Base-by-base conservation (phyloP, 768 basidiomycete species). In the Boletus huronensis region DNA sequence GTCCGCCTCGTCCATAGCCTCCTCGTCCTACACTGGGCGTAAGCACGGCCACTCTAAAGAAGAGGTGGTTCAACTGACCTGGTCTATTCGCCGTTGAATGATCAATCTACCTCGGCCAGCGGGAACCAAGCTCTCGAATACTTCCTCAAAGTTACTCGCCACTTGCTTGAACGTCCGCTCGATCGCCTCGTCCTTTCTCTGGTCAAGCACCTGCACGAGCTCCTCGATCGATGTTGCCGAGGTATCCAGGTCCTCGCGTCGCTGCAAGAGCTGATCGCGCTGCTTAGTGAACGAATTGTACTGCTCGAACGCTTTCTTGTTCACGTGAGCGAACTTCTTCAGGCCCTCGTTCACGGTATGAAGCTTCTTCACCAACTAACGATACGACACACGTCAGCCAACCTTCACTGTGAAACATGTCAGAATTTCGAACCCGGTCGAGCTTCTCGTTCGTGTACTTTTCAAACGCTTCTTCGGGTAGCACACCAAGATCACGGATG, bases 271-370 rank as follows among this genome's bases (percentile, higher is more conserved):
- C 62, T 93, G 89, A 67, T 98, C 95, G 1, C 95, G 88, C 70
- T 98, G 96, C 68, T 96, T 98, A 8, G 95, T 97, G 70, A 98
- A 98, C 68, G 93, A 95, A 69, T 83, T 91, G 76, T 97, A 98
- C 70, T 98, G 96, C 69, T 99, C 97, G 67, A 96, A 96, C 1
- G 96, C 97, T 67, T 98, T 98, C 79, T 99, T 99, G 78, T 99
- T 99, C 58, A 98, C 96, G 67, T 98, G 94, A 0, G 93, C 91
- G 64, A 95, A 99, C 70, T 94, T 96, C 71, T 97, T 96, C 62
- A 99, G 76, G 26, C 84, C 82, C 65, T 98, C 95, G 65, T 98
- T 97, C 57, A 94, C 87, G 14, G 80, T 78, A 61, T 96, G 94
- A n/a, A 99, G 79, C 59, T 89, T 89, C 74, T 93, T 96, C 64